Base-by-base conservation (phyloP, 2,329 filamentous ascomycete species). In the Hypoxylon sp. region DNA sequence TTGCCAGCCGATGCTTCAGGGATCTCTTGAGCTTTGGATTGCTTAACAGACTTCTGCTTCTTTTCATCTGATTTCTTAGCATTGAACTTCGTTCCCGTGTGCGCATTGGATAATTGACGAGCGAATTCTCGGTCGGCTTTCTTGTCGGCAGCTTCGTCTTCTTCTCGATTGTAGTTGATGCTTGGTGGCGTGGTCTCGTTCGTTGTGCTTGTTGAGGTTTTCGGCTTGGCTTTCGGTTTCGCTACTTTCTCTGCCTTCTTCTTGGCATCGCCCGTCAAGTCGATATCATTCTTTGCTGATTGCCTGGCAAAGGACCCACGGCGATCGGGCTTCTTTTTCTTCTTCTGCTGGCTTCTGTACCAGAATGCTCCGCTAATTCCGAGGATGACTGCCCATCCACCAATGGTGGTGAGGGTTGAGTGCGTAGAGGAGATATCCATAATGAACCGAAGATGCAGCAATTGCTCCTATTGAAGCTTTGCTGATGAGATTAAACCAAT, bases 31-130 rank as follows among this genome's bases (percentile, higher is more conserved):
- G 84, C 89, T 64, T 84, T 88, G 69, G 85, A 89, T 78, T 92
- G 90, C 84, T 94, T 93, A 67, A 92, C 86, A 26, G 90, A 90
- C 81, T 90, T 91, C 72, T 88, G 84, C 67, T 88, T 86, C 80
- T 90, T 91, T 80, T 90, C 90, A 13, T 85, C 83, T 65, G 84
- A 81, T 72, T 86, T 77, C 78, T 86, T 85, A 74, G 81, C 79
- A 67, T 80, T 83, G 74, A 88, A 86, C 75, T 88, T 87, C 69
- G 87, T 88, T 65, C 93, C 93, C 71, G 92, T 85, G 82, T 93
- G 91, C 55, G 91, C 86, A 74, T 87, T 91, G 63, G 88, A 83
- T 73, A 96, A 85, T 78, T 92, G 91, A 75, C 87, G 87, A 33
- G 93, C 93, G 79, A 96, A 95, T 72, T 94, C 92, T 19, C 74